These are phyloP conservation scores for Wickerhamiella alocasiicola DNA, from an alignment of 805 yeast species.

Conservation along the genomic window DNA sequence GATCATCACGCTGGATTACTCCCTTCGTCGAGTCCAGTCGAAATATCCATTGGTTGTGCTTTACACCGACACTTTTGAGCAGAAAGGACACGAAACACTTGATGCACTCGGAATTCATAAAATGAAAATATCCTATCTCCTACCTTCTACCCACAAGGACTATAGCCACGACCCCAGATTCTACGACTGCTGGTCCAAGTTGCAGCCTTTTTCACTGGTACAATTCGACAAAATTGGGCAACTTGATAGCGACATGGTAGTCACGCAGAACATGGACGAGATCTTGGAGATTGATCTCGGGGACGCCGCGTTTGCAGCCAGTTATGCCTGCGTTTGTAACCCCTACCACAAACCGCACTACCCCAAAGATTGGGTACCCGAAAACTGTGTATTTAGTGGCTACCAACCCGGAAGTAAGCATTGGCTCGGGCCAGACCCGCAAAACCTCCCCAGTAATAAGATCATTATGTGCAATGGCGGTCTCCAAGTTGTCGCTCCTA, in stretches of 20 bases:
- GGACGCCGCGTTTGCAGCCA: slow-evolving; percentile 38
- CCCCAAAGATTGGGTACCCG: slow-evolving; percentile 40
- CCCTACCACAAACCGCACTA: slow-evolving; percentile 42
- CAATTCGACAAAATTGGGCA: slow-evolving; percentile 44
- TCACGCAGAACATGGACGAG: slow-evolving; percentile 46
- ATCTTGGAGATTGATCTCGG: slow-evolving; percentile 37
- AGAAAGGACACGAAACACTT: slow-evolving; percentile 33
- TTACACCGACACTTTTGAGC: slow-evolving; percentile 37
- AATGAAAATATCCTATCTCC: slow-evolving; percentile 32
- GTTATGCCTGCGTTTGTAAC: slow-evolving; percentile 52
- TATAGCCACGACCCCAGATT: slow-evolving; percentile 41
- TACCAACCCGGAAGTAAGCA: slow-evolving; percentile 22
- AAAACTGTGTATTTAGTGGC: slow-evolving; percentile 40
- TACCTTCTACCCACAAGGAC: slow-evolving; percentile 35
- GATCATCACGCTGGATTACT: slow-evolving; percentile 37
- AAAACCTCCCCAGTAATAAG: slow-evolving; percentile 6
- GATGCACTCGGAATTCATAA: slow-evolving; percentile 33
- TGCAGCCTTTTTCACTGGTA: slow-evolving; percentile 40
- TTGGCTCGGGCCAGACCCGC: slow-evolving; percentile 35
- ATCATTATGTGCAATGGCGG: slow-evolving; percentile 46
- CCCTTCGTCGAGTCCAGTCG: slow-evolving; percentile 34
- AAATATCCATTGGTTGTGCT: slow-evolving; percentile 41
- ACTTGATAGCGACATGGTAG: slow-evolving; percentile 50
- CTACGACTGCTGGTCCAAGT: slow-evolving; percentile 50
- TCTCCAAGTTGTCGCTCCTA: slow-evolving; percentile 39